Conservation (phyloP, 2,329 filamentous ascomycete species). For the Cadophora sp. region DNA sequence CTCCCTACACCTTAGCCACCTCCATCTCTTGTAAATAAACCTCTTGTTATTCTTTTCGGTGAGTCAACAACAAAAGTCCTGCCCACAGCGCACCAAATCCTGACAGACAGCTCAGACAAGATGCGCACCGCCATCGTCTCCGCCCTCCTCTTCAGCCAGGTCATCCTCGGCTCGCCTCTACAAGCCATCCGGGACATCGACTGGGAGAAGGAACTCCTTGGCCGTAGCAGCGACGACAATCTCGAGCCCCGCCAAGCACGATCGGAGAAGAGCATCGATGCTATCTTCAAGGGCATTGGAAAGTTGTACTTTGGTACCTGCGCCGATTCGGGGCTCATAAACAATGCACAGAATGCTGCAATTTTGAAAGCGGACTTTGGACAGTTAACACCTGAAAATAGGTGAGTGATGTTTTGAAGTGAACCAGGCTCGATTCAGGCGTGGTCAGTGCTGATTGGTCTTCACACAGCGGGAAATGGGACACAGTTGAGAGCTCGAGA, state of each 20-base stretch:
- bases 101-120: neutral
- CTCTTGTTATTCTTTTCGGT: neutral
- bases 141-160: slow-evolving; percentile 21
- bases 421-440: neutral
- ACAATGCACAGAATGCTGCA: slow-evolving; percentile 54
- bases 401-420: slow-evolving; percentile 49
- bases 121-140: slow-evolving; percentile 29
- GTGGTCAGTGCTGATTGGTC: neutral
- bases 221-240: slow-evolving; percentile 14
- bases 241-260: slow-evolving; percentile 16
- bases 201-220: slow-evolving; percentile 31
- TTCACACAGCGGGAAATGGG: slow-evolving; percentile 60
- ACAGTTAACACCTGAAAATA: slow-evolving; percentile 73
- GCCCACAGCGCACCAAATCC: neutral
- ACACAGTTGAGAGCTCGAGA: slow-evolving; percentile 53
- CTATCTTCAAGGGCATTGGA: slow-evolving; percentile 63
- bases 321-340: slow-evolving; percentile 60
- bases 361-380: slow-evolving; percentile 69
- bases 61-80: neutral
- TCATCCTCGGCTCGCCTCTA: slow-evolving; percentile 22
- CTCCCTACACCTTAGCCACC: no score
- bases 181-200: slow-evolving; percentile 23
- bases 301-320: slow-evolving; percentile 70
- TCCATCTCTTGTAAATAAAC: no score
- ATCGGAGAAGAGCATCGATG: slow-evolving; percentile 55